Evolutionary conservation across 75 land plant species (phyloP).

Genomic region (Ceratopteris richardii): DNA sequence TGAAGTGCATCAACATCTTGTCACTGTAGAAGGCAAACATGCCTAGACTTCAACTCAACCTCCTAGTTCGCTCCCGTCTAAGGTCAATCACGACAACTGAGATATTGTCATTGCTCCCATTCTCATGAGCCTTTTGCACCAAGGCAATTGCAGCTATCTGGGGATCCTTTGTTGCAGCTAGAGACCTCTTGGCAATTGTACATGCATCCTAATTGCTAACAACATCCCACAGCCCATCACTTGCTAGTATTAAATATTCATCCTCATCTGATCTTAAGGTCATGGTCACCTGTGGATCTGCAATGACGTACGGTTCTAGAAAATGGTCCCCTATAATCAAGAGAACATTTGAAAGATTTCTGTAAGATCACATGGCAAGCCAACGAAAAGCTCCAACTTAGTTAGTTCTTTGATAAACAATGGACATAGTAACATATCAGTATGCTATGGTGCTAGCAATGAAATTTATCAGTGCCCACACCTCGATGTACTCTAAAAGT

Average conservation of each 20-base stretch:
- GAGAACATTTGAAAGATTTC: background rate
- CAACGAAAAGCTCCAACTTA: too few relatives aligned
- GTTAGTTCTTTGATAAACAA: too few relatives aligned
- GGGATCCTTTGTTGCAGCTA: background rate
- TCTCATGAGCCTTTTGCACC: conserved; percentile 16
- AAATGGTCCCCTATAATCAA: conserved; percentile 4
- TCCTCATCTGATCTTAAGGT: conserved; percentile 12
- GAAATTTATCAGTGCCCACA: too few relatives aligned
- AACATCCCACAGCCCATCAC: conserved; percentile 30
- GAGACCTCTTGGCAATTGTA: conserved; percentile 5
- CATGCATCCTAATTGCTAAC: conserved; percentile 18
- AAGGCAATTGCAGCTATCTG: background rate
- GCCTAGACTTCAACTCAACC: too few relatives aligned
- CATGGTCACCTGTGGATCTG: conserved; percentile 22
- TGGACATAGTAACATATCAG: too few relatives aligned
- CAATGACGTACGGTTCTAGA: conserved; percentile 14
- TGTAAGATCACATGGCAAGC: background rate
- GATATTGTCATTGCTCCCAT: conserved; percentile 48
- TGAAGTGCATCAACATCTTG: too few relatives aligned
- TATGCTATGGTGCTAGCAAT: too few relatives aligned
- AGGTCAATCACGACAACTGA: conserved; percentile 55
- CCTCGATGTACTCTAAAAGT: too few relatives aligned
- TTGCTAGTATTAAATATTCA: conserved; percentile 22
- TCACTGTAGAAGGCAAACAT: too few relatives aligned
- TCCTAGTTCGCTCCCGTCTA: too few relatives aligned